Conservation (phyloP, 2,329 filamentous ascomycete genomes). For the Colletotrichum shisoi region DNA sequence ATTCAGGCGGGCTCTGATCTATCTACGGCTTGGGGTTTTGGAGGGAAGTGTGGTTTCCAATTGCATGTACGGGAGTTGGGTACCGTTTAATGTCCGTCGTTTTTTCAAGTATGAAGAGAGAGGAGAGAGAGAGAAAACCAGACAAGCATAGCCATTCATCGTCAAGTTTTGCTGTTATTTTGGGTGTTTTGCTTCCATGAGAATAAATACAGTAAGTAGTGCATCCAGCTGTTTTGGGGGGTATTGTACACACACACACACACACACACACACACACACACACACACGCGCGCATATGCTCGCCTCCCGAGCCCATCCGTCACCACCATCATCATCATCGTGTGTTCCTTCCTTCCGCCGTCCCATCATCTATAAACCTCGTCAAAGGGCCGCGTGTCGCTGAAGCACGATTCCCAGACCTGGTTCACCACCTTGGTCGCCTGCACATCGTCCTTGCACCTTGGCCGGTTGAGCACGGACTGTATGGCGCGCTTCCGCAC, state of each 20-base stretch:
- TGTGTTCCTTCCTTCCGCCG: too few relatives aligned
- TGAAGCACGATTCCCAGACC: slow-evolving; percentile 98
- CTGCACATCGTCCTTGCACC: slow-evolving; percentile 84
- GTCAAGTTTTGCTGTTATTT: slow-evolving; percentile 22
- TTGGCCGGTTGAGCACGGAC: slow-evolving; percentile 79
- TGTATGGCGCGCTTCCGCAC: slow-evolving; percentile 81
- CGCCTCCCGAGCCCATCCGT: neutral
- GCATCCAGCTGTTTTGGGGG: slow-evolving; percentile 23
- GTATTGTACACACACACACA: slow-evolving; percentile 43
- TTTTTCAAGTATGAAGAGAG: slow-evolving; percentile 19
- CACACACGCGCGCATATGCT: neutral
- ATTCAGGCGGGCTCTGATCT: slow-evolving; percentile 39
- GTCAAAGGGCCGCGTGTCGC: slow-evolving; percentile 93
- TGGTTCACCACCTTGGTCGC: slow-evolving; percentile 90
- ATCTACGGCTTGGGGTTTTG: slow-evolving; percentile 38
- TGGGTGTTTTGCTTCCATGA: slow-evolving; percentile 11
- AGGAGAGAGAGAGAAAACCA: slow-evolving; percentile 31
- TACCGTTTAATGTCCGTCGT: slow-evolving; percentile 32
- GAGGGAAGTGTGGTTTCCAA: slow-evolving; percentile 27
- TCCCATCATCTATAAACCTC: slow-evolving; percentile 81
- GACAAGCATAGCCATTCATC: slow-evolving; percentile 23
- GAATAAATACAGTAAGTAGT: slow-evolving; percentile 28
- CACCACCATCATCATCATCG: neutral
- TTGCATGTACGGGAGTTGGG: slow-evolving; percentile 45
- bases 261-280: slow-evolving; percentile 21